Base-by-base conservation (phyloP, 805 yeast genomes). In the Nakazawaea laoshanensis region DNA sequence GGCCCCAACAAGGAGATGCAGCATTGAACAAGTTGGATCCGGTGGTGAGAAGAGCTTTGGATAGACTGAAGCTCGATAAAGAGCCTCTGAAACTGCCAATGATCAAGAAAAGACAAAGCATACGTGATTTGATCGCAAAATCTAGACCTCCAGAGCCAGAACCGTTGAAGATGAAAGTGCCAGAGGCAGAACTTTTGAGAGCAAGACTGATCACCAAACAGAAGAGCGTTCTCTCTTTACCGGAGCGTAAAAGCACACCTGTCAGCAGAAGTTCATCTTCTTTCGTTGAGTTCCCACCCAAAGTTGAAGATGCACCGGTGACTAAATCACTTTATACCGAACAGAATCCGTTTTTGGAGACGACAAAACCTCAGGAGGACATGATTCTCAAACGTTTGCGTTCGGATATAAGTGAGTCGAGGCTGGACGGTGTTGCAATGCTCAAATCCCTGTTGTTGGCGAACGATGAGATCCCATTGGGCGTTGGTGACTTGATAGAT, bases 31-130 rank as follows among this genome's bases (percentile, higher is more conserved):
- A 49, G 23, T 42, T 72, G 18, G 81, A 74, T 33, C 33, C 57
- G 1, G 64, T 57, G 36, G 63, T 67, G 1, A 63, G 64, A 30
- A 77, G 68, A 43, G 84, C 83, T 0, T 53, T 84, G 11, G 87
- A 78, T 37, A 63, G 74, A 45, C 59, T 75, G 1, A 70, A 63
- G 30, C 84, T 84, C 4, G 30, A 40, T 5, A 48, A 53, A 40
- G 43, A 18, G 41, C 52, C 14, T 39, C 46, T 12, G 41, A 43
- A 12, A 29, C 45, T 3, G 24, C 41, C 18, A 44, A 24, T 13
- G 16, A 40, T 18, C 12, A 41, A 20, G 15, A 42, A 49, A 4
- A 55, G 70, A 30, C 67, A 68, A 3, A 70, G 82, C 1, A 50
- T 71, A 27, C 62, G 59, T 37, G 76, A 68, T 18, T 46, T 66